Evolutionary conservation across 495 filamentous ascomycete species (phyloP).

Genomic region (Xylaria cubensis): DNA sequence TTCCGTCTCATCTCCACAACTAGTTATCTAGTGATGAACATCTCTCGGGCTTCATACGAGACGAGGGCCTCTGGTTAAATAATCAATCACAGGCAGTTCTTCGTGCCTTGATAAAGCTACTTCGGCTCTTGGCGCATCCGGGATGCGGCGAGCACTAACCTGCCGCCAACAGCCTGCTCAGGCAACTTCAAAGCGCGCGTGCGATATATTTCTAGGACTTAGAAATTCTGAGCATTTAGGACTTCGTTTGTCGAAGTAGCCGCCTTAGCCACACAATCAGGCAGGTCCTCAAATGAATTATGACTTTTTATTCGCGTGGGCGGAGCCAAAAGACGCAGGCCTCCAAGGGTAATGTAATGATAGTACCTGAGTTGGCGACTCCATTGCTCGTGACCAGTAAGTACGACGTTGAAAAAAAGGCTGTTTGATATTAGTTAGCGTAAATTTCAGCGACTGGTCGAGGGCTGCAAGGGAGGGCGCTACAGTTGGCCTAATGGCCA

Average conservation of each 20-base stretch:
- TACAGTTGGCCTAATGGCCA: neutral
- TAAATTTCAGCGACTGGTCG: constrained; percentile 13
- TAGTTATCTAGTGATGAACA: neutral
- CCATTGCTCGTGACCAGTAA: neutral
- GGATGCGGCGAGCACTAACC: neutral
- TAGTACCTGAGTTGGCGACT: neutral
- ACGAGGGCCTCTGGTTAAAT: neutral
- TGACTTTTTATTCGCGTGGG: neutral
- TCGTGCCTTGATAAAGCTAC: neutral
- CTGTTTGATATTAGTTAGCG: constrained; percentile 14
- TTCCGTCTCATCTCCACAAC: neutral
- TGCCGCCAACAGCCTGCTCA: neutral
- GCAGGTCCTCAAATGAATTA: neutral
- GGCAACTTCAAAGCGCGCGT: neutral
- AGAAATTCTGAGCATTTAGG: neutral
- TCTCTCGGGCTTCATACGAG: neutral
- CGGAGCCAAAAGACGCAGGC: neutral
- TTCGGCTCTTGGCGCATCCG: neutral
- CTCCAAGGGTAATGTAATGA: neutral
- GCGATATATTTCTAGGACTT: neutral
- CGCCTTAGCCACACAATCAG: constrained; percentile 4
- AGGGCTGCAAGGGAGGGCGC: neutral
- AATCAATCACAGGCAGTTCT: neutral
- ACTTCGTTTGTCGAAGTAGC: neutral
- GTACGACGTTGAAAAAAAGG: neutral